Base-by-base conservation (phyloP, 805 yeast species). In the Geotrichum ghanense region DNA sequence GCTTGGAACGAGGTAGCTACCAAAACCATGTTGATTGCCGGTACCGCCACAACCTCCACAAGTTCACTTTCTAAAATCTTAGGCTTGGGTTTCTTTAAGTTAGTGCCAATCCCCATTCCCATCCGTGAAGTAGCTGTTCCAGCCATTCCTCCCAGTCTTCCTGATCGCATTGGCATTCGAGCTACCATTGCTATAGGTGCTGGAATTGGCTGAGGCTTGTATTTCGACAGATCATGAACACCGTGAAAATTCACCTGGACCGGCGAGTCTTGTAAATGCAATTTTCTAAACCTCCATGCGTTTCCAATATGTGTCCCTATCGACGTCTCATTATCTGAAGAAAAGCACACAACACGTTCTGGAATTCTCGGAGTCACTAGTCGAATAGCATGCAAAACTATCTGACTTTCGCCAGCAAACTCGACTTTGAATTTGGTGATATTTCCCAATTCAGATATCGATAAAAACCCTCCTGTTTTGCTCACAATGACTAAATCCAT, bases 351-450 rank as follows among this genome's bases (percentile, higher is more conserved):
- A 24, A 85, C 64, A 50, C 89, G 68, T 58, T 84, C 92, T 55
- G 77, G 80, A 22, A 84, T 80, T 58, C 92, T 70, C 3, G 94
- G 86, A 0, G 94, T 80, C 2, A 72, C 59, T 7, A 86, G 59
- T 50, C 74, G 73, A 19, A 19, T 19, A 10, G 37, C 37, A 12
- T 31, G 37, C 5, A 19, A 6, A 5, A 31, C 37, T 5, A 12
- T n/a, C 4, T 16, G 5, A 6, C 19, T 4, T n/a, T 6, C 14
- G 31, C 31, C 14, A 9, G 31, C 12, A 31, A 31, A 31, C 5
- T 31, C 37, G 16, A 31, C 14, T 6, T 31, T 31, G 14, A 31
- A 31, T 6, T 5, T 39, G 7, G 42, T 6, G 17, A 39, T 39
- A 24, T 25, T 45, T 14, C 49, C 46, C 27, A 34, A 12, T 16